Conservation (phyloP, 805 yeast genomes). For the Candida jianshihensis region DNA sequence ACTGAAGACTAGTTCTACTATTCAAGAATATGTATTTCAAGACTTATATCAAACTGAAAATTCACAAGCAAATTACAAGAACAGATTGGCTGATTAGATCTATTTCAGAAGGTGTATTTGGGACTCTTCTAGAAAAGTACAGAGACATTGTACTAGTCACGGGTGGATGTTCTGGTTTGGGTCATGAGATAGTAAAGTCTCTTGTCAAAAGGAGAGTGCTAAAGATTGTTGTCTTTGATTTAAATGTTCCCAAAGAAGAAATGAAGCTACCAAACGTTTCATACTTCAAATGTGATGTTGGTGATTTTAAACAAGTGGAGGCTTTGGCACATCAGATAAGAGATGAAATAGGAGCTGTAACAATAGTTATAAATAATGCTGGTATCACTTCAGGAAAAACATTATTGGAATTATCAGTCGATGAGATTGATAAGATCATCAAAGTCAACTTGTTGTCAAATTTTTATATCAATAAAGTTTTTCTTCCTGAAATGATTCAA, state of each 20-base stretch:
- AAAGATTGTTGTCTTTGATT: conserved; percentile 61
- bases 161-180: conserved; percentile 82
- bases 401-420: conserved; percentile 44
- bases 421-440: conserved; percentile 56
- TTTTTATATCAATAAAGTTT: conserved; percentile 60
- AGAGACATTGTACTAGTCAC: conserved; percentile 68
- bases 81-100: conserved; percentile 5
- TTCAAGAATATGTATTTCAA: conserved; percentile 7
- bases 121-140: conserved; percentile 43
- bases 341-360: conserved; percentile 47
- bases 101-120: conserved; percentile 35
- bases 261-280: conserved; percentile 32
- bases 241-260: conserved; percentile 28
- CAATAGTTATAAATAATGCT: conserved; percentile 80
- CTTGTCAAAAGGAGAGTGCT: conserved; percentile 37
- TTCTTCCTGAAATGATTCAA: conserved; percentile 66
- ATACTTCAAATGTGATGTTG: conserved; percentile 67
- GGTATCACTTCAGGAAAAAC: conserved; percentile 60
- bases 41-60: conserved; percentile 15
- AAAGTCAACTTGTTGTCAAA: conserved; percentile 65
- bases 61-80: conserved; percentile 5
- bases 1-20: too few relatives aligned
- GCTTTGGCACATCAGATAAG: conserved; percentile 33
- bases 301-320: conserved; percentile 40
- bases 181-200: conserved; percentile 47